Percentiles rank a stretch among this genome's conserved stretches.
Evolutionary conservation across 2,329 filamentous ascomycete species (phyloP).

Genomic region (Botrytis squamosa): DNA sequence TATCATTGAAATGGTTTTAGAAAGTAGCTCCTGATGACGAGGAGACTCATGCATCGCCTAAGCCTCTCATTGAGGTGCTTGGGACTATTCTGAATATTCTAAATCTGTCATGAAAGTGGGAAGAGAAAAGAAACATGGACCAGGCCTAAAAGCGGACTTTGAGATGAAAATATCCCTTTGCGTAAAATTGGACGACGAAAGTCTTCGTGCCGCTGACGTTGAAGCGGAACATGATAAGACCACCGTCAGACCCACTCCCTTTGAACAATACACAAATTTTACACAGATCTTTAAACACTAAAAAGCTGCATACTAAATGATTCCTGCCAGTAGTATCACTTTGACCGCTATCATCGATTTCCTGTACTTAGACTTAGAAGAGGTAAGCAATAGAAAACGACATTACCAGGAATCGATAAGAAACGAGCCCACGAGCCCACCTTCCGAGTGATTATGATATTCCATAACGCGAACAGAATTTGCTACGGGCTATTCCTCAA

Average conservation of each 20-base stretch:
- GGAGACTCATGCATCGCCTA: background rate
- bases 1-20: background rate
- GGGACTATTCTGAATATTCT: background rate
- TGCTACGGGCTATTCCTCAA: background rate
- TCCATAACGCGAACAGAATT: background rate
- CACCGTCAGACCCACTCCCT: background rate
- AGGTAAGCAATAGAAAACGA: background rate
- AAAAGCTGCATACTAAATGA: background rate
- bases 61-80: background rate
- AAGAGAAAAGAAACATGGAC: too few species aligned
- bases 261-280: background rate
- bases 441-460: background rate
- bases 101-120: background rate
- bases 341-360: background rate
- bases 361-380: background rate
- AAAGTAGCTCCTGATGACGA: background rate
- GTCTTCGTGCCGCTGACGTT: background rate
- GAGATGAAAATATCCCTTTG: too few species aligned
- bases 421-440: background rate
- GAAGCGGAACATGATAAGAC: too few species aligned
- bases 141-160: accelerated
- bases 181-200: background rate
- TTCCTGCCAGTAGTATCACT: background rate
- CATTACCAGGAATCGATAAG: background rate
- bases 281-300: background rate